Conservation (phyloP, 2,329 filamentous ascomycete species). For the Trichoderma sp. region DNA sequence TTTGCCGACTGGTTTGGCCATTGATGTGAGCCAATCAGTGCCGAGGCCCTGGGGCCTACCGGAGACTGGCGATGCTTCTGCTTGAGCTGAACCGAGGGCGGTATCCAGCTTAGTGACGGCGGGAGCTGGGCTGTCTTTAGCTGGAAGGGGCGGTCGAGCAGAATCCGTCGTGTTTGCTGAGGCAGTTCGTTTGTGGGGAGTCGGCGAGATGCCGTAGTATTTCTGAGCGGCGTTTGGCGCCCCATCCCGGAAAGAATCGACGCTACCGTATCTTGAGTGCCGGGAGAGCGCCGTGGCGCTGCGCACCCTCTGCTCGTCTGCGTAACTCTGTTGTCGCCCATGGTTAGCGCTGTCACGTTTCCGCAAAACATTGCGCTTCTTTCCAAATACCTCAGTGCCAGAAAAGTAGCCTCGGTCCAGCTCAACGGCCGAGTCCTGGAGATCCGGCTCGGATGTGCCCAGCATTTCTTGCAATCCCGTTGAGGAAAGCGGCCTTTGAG, state of each 20-base stretch:
- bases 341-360: slow-evolving; percentile 69
- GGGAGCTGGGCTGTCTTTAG: slow-evolving; percentile 57
- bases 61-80: slow-evolving; percentile 49
- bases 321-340: slow-evolving; percentile 73
- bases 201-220: slow-evolving; percentile 61
- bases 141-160: slow-evolving; percentile 50
- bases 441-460: slow-evolving; percentile 41
- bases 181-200: slow-evolving; percentile 60
- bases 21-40: slow-evolving; percentile 59
- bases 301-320: slow-evolving; percentile 70
- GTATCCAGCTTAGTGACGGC: slow-evolving; percentile 64
- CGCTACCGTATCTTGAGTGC: slow-evolving; percentile 77
- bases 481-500: slow-evolving; percentile 54
- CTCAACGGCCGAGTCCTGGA: slow-evolving; percentile 58
- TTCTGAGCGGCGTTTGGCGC: slow-evolving; percentile 61
- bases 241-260: slow-evolving; percentile 70
- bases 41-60: slow-evolving; percentile 48
- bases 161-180: slow-evolving; percentile 61
- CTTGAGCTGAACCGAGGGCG: slow-evolving; percentile 40
- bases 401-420: slow-evolving; percentile 92
- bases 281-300: slow-evolving; percentile 66
- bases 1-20: slow-evolving; percentile 53
- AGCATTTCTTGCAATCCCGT: slow-evolving; percentile 51
- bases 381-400: slow-evolving; percentile 77
- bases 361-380: slow-evolving; percentile 76